Evolutionary conservation across 192 early-diverging fungal species (phyloP), one percentile per base, ranked within the genome.

Genomic region (Mortierella hygrophila): DNA sequence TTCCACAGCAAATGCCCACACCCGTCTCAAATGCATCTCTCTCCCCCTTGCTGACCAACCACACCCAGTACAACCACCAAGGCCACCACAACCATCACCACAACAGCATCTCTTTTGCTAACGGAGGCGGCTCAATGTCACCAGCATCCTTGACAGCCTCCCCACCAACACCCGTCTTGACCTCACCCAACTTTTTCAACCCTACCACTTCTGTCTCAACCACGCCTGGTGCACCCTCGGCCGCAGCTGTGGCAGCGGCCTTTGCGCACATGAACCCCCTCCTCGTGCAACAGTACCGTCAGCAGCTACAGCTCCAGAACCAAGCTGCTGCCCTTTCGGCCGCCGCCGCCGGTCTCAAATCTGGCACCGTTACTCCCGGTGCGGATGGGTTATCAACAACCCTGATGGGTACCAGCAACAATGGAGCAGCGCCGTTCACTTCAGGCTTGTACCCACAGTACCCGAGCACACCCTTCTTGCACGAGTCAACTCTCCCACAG

Each of bases 281-380:
- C 32, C 69, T 86, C 20, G 15, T 86, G 8, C 83, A 86, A 23
- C 83, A 85, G 69, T 86, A 86, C 54, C 83, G 80, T 13, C 83
- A 86, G 38, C 83, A 80, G 2, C 55, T 86, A 21, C 83, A 86
- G 5, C 44, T 86, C 29, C 83, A 86, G 52, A 73, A 68, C 21
- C 83, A 86, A 35, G 46, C 57, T 1, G 49, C 83, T 1, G 49
- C 83, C 13, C 38, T 77, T 13, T 71, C 29, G 44, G 74, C 74
- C 4, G 71, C 63, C 7, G 72, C 72, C 1, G 68, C 79, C 44
- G 40, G 15, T n/a, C 49, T 21, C 29, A 38, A 57, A 26, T 72
- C 81, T 29, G 29, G 21, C 0, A 8, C 75, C 4, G 47, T 69
- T 20, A 76, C 81, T 8, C 32, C 82, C 2, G 47, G 72, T 1